Evolutionary conservation across 2,329 filamentous ascomycete genomes (phyloP).

Genomic region (Tolypocladium inflatum): DNA sequence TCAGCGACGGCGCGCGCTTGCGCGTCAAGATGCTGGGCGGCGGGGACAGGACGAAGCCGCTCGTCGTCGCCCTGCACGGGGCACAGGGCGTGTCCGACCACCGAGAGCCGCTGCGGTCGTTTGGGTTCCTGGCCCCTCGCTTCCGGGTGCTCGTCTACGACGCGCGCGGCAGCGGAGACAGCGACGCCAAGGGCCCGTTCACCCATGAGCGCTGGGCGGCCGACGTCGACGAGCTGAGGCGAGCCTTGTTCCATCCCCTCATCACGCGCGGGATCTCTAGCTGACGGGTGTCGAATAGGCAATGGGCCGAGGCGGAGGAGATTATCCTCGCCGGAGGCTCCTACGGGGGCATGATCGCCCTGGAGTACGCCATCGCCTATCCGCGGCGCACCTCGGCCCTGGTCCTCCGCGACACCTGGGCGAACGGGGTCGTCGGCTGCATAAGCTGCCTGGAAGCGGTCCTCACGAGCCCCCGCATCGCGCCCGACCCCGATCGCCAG

Average conservation of each 20-base stretch:
- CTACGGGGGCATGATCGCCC: constrained; percentile 12
- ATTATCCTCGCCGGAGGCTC: constrained; percentile 14
- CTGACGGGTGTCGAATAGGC: constrained; percentile 1
- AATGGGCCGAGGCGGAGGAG: constrained; percentile 9
- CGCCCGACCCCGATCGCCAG: constrained; percentile 9
- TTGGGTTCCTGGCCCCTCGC: constrained; percentile 8
- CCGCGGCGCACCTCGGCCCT: constrained; percentile 9
- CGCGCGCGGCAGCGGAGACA: constrained; percentile 13
- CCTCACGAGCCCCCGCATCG: constrained; percentile 6
- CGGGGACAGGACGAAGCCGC: constrained; percentile 7
- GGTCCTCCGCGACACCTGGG: constrained; percentile 12
- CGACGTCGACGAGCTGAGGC: constrained; percentile 16
- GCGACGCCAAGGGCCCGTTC: constrained; percentile 11
- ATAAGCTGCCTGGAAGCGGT: constrained; percentile 7
- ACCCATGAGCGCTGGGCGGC: constrained; percentile 14
- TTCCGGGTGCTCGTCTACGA: constrained; percentile 15
- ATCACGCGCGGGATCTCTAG: too few species aligned
- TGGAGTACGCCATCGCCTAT: constrained; percentile 12
- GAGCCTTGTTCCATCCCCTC: not conserved
- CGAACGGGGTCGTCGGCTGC: constrained; percentile 6
- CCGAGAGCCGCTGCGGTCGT: constrained; percentile 8
- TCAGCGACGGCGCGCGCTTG: constrained; percentile 12
- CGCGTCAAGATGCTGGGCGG: constrained; percentile 9
- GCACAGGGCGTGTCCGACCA: constrained; percentile 13
- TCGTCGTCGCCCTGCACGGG: constrained; percentile 13